phyloP scores from a whole-genome alignment of 1,284 basidiomycete genomes.

The Pseudozyma sp. region DNA sequence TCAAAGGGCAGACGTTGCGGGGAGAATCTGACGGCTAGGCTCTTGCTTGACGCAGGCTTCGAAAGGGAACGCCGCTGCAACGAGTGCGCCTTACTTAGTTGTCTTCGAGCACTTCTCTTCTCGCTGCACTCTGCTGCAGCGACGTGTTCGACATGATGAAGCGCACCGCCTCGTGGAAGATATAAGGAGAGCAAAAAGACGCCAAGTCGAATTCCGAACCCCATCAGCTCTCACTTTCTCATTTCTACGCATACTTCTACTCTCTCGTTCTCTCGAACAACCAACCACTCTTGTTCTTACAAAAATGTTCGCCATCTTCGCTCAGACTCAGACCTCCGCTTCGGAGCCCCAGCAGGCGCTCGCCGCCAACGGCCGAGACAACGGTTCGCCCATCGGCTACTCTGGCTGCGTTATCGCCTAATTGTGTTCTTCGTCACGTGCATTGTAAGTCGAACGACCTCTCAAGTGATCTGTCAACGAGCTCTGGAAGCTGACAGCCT shows the following conservation, averaged over 20 bases:
- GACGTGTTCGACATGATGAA: not conserved
- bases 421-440: not conserved
- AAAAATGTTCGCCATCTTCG: constrained; percentile 41
- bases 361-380: constrained; percentile 10
- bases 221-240: constrained; percentile 20
- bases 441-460: constrained; percentile 8
- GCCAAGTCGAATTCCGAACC: not conserved
- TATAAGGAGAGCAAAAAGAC: constrained; percentile 14
- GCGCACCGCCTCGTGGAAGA: not conserved
- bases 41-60: too few relatives aligned
- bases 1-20: too few relatives aligned
- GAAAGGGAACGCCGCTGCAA: too few relatives aligned
- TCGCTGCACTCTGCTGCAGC: not conserved
- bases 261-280: constrained; percentile 20
- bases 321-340: constrained; percentile 33
- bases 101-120: not conserved
- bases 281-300: constrained; percentile 5
- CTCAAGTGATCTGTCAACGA: too few relatives aligned
- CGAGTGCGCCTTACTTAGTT: not conserved
- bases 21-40: too few relatives aligned
- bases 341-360: constrained; percentile 22
- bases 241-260: not conserved
- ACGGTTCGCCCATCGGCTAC: constrained; percentile 21
- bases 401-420: constrained; percentile 31
- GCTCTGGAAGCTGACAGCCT: too few relatives aligned